A percentile compares a stretch with the other conserved stretches of the same genome.
Evolutionary conservation across 352 stramenopile species (phyloP).

Genomic region (Phytophthora pluvialis): DNA sequence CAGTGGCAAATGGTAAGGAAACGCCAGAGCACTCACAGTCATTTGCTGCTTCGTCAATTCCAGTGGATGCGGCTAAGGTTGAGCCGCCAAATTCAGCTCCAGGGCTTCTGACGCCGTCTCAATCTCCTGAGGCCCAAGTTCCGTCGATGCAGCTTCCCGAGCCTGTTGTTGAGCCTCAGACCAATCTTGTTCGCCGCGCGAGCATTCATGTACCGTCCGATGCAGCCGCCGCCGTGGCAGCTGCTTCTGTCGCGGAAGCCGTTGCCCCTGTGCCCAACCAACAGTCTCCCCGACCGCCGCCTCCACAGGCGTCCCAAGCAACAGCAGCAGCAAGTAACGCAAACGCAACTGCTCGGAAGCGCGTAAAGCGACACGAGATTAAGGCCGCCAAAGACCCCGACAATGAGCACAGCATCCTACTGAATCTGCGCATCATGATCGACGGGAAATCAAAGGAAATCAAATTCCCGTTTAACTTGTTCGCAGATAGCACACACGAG

Average conservation of each 20-base stretch:
- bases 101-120: slow-evolving; percentile 40
- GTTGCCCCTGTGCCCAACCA: slow-evolving; percentile 13
- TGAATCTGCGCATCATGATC: slow-evolving; percentile 92
- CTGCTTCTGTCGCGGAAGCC: slow-evolving; percentile 19
- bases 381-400: slow-evolving; percentile 82
- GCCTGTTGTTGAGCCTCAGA: slow-evolving; percentile 33
- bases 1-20: slow-evolving; percentile 29
- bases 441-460: slow-evolving; percentile 96
- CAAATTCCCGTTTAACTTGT: slow-evolving; percentile 96
- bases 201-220: slow-evolving; percentile 38
- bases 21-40: slow-evolving; percentile 34
- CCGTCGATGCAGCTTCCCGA: slow-evolving; percentile 43
- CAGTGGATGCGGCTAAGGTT: slow-evolving; percentile 7
- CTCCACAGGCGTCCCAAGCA: slow-evolving; percentile 8
- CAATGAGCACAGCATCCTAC: slow-evolving; percentile 81
- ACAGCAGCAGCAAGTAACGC: slow-evolving; percentile 3
- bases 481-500: slow-evolving; percentile 93
- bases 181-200: slow-evolving; percentile 34
- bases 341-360: slow-evolving; percentile 45
- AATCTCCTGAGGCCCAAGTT: slow-evolving; percentile 28
- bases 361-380: slow-evolving; percentile 82
- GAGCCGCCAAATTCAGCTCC: slow-evolving; percentile 38
- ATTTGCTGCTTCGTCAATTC: slow-evolving; percentile 20
- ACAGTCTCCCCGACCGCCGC: slow-evolving; percentile 9
- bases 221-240: slow-evolving; percentile 20